Conservation (phyloP, 306 rosid genomes). For the Erythrophleum fordii region DNA sequence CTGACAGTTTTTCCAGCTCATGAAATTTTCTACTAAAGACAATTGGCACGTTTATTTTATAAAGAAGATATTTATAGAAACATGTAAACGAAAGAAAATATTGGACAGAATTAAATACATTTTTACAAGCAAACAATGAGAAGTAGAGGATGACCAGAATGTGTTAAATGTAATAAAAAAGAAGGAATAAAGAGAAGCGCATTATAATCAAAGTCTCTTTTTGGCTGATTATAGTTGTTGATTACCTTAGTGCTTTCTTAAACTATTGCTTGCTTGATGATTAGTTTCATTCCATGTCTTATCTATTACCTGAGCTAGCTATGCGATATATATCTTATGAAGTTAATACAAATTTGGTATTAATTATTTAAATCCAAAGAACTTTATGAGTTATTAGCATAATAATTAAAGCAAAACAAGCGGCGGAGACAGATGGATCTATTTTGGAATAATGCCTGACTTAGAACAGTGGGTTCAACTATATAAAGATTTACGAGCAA, state of each 20-base stretch:
- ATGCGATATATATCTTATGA: background rate
- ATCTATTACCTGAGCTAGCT: background rate
- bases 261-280: background rate
- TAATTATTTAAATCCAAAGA: background rate
- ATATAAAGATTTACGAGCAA: too few species aligned
- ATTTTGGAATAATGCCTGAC: background rate
- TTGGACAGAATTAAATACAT: background rate
- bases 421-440: background rate
- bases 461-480: too few species aligned
- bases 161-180: too few species aligned
- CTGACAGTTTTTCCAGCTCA: too few species aligned
- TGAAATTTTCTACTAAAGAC: too few species aligned
- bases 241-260: too few species aligned
- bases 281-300: background rate
- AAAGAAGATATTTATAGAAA: too few species aligned
- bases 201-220: background rate
- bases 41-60: too few species aligned
- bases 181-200: background rate
- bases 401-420: background rate
- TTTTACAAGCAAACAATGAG: background rate
- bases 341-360: background rate
- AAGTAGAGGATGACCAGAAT: too few species aligned
- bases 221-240: background rate
- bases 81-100: too few species aligned
- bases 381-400: background rate